A percentile compares a stretch with the other conserved stretches of the same genome.
Conservation (phyloP, 2,329 filamentous ascomycete genomes). For the Botryotinia convoluta region DNA sequence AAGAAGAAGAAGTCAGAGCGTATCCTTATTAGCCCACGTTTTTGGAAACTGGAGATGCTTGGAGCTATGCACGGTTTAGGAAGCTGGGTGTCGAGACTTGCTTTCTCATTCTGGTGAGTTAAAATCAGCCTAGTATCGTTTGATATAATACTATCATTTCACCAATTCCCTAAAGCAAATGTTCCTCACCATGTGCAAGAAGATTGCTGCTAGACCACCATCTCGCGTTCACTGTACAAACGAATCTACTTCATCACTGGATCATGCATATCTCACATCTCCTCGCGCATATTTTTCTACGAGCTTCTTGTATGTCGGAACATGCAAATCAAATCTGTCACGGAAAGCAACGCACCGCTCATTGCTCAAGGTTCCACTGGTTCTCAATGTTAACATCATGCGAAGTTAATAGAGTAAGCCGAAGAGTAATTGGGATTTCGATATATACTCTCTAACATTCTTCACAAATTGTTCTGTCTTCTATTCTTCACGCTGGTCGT, state of each 20-base stretch:
- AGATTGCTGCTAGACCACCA: too few species aligned
- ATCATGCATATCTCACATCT: background rate
- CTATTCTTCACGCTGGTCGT: background rate
- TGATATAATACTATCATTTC: background rate
- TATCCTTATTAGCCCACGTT: conserved; percentile 54
- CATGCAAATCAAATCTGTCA: background rate
- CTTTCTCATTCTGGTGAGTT: background rate
- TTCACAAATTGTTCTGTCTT: background rate
- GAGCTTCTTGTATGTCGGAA: background rate
- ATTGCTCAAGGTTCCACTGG: too few species aligned
- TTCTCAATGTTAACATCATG: too few species aligned
- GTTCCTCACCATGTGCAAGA: too few species aligned
- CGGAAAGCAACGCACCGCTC: background rate
- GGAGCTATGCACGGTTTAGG: background rate
- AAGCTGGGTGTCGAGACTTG: background rate
- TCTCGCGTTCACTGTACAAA: background rate
- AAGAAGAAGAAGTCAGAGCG: conserved; percentile 56
- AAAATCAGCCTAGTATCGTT: background rate
- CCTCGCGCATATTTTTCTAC: background rate
- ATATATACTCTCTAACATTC: background rate
- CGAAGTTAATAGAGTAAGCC: background rate
- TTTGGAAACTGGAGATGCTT: background rate
- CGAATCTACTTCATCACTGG: background rate
- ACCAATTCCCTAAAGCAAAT: too few species aligned
- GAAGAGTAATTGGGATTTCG: background rate